Evolutionary conservation across 2,329 filamentous ascomycete genomes (phyloP).

Genomic region (Aureobasidium leucospermi): DNA sequence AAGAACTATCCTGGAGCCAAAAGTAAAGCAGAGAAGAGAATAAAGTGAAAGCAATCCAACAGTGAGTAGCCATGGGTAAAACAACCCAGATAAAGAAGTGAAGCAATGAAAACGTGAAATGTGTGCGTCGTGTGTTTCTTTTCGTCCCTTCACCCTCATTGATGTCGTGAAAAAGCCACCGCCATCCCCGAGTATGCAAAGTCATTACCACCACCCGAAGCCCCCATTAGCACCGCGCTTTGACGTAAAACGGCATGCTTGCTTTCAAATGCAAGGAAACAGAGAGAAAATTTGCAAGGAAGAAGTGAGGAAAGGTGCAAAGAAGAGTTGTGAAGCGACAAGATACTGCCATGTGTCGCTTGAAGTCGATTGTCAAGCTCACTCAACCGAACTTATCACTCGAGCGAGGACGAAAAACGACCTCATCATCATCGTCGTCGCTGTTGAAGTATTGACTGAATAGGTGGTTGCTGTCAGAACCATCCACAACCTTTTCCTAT

Average conservation of each 20-base stretch:
- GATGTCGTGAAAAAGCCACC: background rate
- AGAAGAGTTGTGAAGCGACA: background rate
- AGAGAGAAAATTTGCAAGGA: background rate
- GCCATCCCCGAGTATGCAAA: conserved; percentile 1
- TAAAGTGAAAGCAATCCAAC: background rate
- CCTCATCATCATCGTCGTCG: background rate
- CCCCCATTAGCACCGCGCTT: background rate
- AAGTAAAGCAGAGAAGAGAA: background rate
- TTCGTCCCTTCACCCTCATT: background rate
- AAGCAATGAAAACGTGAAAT: background rate
- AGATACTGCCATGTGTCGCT: background rate
- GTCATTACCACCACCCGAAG: background rate
- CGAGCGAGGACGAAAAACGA: background rate
- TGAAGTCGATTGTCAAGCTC: background rate
- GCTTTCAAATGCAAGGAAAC: background rate
- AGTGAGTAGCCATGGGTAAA: background rate
- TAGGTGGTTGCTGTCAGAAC: background rate
- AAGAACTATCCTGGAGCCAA: background rate
- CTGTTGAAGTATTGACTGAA: no score
- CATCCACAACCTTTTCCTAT: background rate
- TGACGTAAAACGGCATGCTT: background rate
- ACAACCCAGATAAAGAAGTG: background rate
- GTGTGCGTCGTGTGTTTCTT: background rate
- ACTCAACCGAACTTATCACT: background rate
- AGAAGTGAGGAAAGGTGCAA: background rate